Evolutionary conservation across 208 protist species (phyloP).

Genomic region (Wallacemonas rigidus): DNA sequence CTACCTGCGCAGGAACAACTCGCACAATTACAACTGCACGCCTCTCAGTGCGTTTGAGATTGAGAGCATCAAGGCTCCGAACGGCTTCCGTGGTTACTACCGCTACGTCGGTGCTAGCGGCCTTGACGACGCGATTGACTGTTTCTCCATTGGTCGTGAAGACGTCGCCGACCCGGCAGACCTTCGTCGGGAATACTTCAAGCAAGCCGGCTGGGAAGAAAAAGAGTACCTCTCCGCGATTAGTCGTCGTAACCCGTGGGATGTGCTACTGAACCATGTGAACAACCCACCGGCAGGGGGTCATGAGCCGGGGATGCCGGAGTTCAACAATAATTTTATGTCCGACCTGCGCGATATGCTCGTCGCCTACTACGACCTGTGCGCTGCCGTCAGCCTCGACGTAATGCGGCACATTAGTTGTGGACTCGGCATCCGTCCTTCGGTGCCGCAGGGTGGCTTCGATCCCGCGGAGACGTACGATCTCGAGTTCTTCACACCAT

Average conservation of each 20-base stretch:
- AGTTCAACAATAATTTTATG: conserved; percentile 77
- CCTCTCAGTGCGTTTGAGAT: conserved; percentile 71
- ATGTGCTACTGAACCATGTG: conserved; percentile 73
- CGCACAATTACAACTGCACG: conserved; percentile 65
- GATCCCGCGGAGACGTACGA: conserved; percentile 67
- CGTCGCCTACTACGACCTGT: conserved; percentile 86
- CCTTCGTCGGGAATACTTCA: conserved; percentile 75
- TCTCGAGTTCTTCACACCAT: conserved; percentile 79
- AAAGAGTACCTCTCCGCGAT: conserved; percentile 68
- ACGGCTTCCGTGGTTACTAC: conserved; percentile 85
- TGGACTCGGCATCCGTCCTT: conserved; percentile 77
- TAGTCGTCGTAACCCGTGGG: conserved; percentile 83
- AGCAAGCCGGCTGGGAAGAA: conserved; percentile 67
- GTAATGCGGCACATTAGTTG: conserved; percentile 88
- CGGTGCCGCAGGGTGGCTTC: conserved; percentile 61
- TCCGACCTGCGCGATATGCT: conserved; percentile 86
- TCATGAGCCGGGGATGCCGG: background rate
- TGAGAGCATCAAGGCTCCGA: conserved; percentile 67
- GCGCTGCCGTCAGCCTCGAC: conserved; percentile 74
- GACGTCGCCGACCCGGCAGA: conserved; percentile 59
- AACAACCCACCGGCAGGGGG: conserved; percentile 17
- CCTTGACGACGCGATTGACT: conserved; percentile 85
- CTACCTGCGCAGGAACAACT: conserved; percentile 34
- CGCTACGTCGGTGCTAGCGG: conserved; percentile 85
- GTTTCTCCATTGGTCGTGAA: conserved; percentile 85